phyloP scores from a whole-genome alignment of 1,284 basidiomycete genomes.

The Ustilago bromivora region DNA sequence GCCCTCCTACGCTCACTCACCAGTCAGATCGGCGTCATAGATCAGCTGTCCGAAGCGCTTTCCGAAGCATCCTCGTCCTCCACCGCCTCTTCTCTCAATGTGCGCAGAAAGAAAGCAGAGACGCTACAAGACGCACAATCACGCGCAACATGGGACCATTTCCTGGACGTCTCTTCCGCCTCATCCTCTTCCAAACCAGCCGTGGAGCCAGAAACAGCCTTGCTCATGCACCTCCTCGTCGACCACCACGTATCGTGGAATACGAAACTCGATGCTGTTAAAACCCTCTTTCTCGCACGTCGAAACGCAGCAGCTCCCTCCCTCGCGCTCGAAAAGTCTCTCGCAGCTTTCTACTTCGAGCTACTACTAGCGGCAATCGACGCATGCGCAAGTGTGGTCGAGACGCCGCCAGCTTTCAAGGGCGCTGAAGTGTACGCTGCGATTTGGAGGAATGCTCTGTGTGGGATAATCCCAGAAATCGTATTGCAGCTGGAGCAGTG shows the following conservation, averaged over 20 bases:
- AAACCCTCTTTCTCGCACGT: slow-evolving; percentile 43
- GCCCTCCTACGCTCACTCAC: slow-evolving; percentile 38
- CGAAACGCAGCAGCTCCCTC: slow-evolving; percentile 30
- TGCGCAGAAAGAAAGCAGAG: slow-evolving; percentile 25
- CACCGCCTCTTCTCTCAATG: background rate
- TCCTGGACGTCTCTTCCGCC: slow-evolving; percentile 26
- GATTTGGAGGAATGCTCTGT: slow-evolving; percentile 48
- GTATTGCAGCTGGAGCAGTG: slow-evolving; percentile 52
- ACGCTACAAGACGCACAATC: slow-evolving; percentile 32
- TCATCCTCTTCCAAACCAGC: slow-evolving; percentile 18
- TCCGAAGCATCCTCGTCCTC: slow-evolving; percentile 10
- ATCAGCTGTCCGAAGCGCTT: slow-evolving; percentile 24
- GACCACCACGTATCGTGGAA: slow-evolving; percentile 32
- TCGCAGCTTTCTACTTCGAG: slow-evolving; percentile 49
- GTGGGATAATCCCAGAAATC: slow-evolving; percentile 46
- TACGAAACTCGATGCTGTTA: slow-evolving; percentile 43
- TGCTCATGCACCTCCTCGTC: slow-evolving; percentile 40
- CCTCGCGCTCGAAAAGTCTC: slow-evolving; percentile 46
- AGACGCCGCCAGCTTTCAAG: slow-evolving; percentile 29
- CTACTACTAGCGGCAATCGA: slow-evolving; percentile 43
- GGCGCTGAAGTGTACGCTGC: slow-evolving; percentile 37
- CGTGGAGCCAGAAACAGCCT: slow-evolving; percentile 40
- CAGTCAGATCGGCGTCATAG: slow-evolving; percentile 44
- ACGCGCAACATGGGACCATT: slow-evolving; percentile 45
- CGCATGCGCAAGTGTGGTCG: slow-evolving; percentile 40